phyloP scores from a whole-genome alignment of 2,329 filamentous ascomycete species.

The Amauroascus verrucosus region DNA sequence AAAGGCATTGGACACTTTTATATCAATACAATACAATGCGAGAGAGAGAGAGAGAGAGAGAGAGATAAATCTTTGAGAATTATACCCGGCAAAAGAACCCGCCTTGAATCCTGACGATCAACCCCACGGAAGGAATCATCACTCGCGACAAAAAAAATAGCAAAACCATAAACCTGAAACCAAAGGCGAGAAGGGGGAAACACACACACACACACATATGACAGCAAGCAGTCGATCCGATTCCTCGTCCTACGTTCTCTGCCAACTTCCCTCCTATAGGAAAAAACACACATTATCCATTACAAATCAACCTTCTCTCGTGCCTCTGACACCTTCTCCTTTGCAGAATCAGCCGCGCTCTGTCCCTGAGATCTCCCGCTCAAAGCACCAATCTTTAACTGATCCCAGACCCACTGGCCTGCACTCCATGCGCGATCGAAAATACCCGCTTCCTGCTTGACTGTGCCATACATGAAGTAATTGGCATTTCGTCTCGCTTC shows the following conservation, averaged over 20 bases:
- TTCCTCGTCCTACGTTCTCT: not conserved
- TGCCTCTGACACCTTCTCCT: constrained; percentile 29
- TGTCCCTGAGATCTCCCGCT: constrained; percentile 40
- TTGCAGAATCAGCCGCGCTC: constrained; percentile 37
- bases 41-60: too few species aligned
- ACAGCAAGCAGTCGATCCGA: not conserved
- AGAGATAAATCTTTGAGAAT: too few species aligned
- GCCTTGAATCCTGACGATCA: too few species aligned
- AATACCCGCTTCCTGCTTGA: constrained; percentile 52
- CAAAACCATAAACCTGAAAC: not conserved
- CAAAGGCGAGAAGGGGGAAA: not conserved
- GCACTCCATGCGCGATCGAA: constrained; percentile 50
- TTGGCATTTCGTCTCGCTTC: constrained; percentile 62
- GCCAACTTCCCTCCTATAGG: too few species aligned
- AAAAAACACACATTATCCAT: not conserved
- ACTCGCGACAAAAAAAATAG: too few species aligned
- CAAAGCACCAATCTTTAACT: constrained; percentile 41
- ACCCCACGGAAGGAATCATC: too few species aligned
- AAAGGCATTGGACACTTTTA: too few species aligned
- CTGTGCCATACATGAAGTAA: constrained; percentile 67
- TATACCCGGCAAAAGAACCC: too few species aligned
- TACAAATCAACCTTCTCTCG: constrained; percentile 10
- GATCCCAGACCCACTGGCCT: constrained; percentile 40
- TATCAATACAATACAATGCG: too few species aligned
- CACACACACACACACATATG: not conserved